These are phyloP conservation scores for Lanzia echinophila DNA, from an alignment of 2,329 filamentous ascomycete genomes.

Conservation along the genomic window DNA sequence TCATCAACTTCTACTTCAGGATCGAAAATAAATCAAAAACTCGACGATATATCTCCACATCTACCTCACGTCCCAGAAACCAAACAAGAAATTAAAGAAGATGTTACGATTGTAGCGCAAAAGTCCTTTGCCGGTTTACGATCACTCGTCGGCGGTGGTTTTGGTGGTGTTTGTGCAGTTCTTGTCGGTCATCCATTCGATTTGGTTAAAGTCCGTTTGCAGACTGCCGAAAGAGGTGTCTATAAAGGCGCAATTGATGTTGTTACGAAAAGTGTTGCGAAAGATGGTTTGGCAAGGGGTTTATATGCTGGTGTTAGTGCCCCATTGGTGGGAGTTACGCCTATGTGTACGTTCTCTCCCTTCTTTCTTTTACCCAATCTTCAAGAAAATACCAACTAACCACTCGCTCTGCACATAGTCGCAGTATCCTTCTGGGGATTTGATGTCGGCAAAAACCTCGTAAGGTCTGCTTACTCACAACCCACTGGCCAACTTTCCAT, in stretches of 20 bases:
- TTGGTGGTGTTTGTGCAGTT: slow-evolving; percentile 90
- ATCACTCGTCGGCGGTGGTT: slow-evolving; percentile 82
- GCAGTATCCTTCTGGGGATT: slow-evolving; percentile 79
- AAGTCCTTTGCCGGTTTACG: slow-evolving; percentile 56
- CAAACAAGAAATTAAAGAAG: slow-evolving; percentile 29
- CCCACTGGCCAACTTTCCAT: slow-evolving; percentile 68
- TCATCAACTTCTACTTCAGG: slow-evolving; percentile 20
- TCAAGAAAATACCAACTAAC: not conserved
- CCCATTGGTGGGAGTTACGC: slow-evolving; percentile 89
- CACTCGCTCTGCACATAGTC: slow-evolving; percentile 38
- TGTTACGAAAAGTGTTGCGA: slow-evolving; percentile 77
- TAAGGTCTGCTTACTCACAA: slow-evolving; percentile 46
- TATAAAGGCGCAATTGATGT: slow-evolving; percentile 90
- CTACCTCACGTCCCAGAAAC: slow-evolving; percentile 30
- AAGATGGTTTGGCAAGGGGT: slow-evolving; percentile 73
- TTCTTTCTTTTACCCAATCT: not conserved
- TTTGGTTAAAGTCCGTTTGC: slow-evolving; percentile 92
- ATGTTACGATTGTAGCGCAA: slow-evolving; percentile 22
- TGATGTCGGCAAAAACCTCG: slow-evolving; percentile 87
- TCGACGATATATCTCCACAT: slow-evolving; percentile 24
- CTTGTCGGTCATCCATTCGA: slow-evolving; percentile 95
- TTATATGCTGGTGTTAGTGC: slow-evolving; percentile 96
- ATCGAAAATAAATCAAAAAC: slow-evolving; percentile 24
- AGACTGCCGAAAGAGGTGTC: slow-evolving; percentile 90
- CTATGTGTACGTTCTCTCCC: slow-evolving; percentile 74